Base-by-base conservation (phyloP, 148 eudicot species). In the Nepenthes gracilis region DNA sequence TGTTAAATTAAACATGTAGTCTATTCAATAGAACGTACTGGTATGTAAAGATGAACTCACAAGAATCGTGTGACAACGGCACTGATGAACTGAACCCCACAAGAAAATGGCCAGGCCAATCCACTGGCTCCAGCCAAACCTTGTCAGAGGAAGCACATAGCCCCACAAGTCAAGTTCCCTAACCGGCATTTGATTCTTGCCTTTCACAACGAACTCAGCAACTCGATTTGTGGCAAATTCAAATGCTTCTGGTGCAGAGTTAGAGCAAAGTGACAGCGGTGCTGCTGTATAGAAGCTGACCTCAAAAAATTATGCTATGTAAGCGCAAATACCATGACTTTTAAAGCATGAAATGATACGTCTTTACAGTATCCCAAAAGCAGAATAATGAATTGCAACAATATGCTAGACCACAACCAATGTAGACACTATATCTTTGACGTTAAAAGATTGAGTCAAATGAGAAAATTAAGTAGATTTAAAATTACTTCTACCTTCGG, bases 61-160 rank as follows among this genome's bases (percentile, higher is more conserved):
- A 72, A 94, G 97, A 66, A 94, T 94, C 32, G 78, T 72, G 73
- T 94, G 99, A 72, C 99, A 89, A 36, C 69, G 78, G 36, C 49
- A 71, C 68, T 94, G 99, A 80, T 94, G 99, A 68, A 81, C 43
- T 79, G 97, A 94, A 55, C 97, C 99, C 88, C 84, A 86, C 36
- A 76, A 61, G 67, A 94, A 89, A 67, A 86, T 71, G 66, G 65
- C 68, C 14, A 80, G 86, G 62, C 99, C 99, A 54, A 85, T 43
- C 95, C 95, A 94, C 36, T 79, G 77, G 58, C 76, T 60, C 97
- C 89, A 94, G 59, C 80, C 76, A 50, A 86, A 83, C 65, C 64
- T 77, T 54, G 71, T 37, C 50, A 93, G 84, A 70, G 90, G 95
- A 70, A 58, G 33, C 15, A 84, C 50, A 67, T 72, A 68, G 58